These are phyloP conservation scores for Xylariomycetidae sp. DNA, from an alignment of 2,329 filamentous ascomycete species.

Conservation along the genomic window DNA sequence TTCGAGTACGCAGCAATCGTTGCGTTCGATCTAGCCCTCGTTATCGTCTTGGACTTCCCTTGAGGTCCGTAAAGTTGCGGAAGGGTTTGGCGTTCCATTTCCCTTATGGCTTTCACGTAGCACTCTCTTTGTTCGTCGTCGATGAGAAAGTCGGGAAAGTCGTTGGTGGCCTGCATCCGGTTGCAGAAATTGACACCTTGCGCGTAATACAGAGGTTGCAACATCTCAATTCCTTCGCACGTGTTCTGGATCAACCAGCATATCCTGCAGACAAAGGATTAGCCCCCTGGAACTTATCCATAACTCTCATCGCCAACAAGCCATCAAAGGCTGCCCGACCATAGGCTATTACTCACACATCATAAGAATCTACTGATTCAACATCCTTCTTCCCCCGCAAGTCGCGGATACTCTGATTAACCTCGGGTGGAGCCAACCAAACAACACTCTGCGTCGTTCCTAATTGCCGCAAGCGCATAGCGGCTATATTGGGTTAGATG, in stretches of 20 bases:
- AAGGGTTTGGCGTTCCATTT: slow-evolving; percentile 53
- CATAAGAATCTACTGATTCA: slow-evolving; percentile 35
- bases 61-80: slow-evolving; percentile 50
- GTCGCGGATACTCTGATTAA: slow-evolving; percentile 56
- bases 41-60: slow-evolving; percentile 9
- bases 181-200: slow-evolving; percentile 59
- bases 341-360: slow-evolving; percentile 34
- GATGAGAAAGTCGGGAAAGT: slow-evolving; percentile 37
- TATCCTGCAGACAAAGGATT: too few relatives aligned
- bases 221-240: slow-evolving; percentile 54
- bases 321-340: too few relatives aligned
- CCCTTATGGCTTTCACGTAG: slow-evolving; percentile 41
- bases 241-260: slow-evolving; percentile 61
- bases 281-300: too few relatives aligned
- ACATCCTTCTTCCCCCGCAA: slow-evolving; percentile 24
- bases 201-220: slow-evolving; percentile 53
- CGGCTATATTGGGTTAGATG: slow-evolving; percentile 39
- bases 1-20: slow-evolving; percentile 21
- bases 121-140: slow-evolving; percentile 27
- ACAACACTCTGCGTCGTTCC: slow-evolving; percentile 48
- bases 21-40: slow-evolving; percentile 17
- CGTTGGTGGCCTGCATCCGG: slow-evolving; percentile 43
- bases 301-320: too few relatives aligned
- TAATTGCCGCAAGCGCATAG: slow-evolving; percentile 61
- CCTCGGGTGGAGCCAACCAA: slow-evolving; percentile 48